Evolutionary conservation across 2,329 filamentous ascomycete genomes (phyloP), one percentile per base, ranked within the genome.

Genomic region (Colletotrichum tamarilloi): DNA sequence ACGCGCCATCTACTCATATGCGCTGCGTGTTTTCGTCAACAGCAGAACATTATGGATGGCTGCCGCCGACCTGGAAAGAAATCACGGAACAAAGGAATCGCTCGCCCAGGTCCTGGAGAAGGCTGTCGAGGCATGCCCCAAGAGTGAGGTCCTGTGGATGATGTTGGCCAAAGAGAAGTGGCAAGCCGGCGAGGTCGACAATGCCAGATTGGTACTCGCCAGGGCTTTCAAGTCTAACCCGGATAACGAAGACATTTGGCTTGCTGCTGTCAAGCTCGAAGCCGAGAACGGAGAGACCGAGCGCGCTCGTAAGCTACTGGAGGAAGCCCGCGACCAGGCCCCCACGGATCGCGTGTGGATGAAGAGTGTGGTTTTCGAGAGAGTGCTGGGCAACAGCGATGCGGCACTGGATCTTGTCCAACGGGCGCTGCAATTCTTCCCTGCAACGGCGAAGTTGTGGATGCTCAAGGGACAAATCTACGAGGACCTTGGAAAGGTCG

Each of bases 391-490:
- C 68, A 93, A 97, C 77, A 87, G 87, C 30, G 94, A 98, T 59
- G 91, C 92, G 1, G 95, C 97, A 0, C 88, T 99, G 16, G 94
- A 97, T 78, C 91, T 99, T 12, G 94, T 94, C 56, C 94, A 95
- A 73, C 93, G 97, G 80, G 97, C 93, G 1, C 86, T 99, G 46
- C 92, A 95, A 76, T 89, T 94, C 11, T 99, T 97, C 85, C 96
- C 97, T 1, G 90, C 92, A 57, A 91, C 93, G 14, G 89, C 94
- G 65, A 98, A 98, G 84, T 88, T 99, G 28, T 98, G 96, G 93
- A 98, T 98, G 94, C 94, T 98, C 86, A 99, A 99, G 84, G 97
- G 97, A 0, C 97, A 99, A 81, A 97, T 98, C 75, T 99, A 99
- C 86, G 94, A 98, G 80, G 89, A 92, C 56, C 89, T 95, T 59